Evolutionary conservation across 169 alveolate species (phyloP).

Genomic region (Haemoproteus tartakovskyi): DNA sequence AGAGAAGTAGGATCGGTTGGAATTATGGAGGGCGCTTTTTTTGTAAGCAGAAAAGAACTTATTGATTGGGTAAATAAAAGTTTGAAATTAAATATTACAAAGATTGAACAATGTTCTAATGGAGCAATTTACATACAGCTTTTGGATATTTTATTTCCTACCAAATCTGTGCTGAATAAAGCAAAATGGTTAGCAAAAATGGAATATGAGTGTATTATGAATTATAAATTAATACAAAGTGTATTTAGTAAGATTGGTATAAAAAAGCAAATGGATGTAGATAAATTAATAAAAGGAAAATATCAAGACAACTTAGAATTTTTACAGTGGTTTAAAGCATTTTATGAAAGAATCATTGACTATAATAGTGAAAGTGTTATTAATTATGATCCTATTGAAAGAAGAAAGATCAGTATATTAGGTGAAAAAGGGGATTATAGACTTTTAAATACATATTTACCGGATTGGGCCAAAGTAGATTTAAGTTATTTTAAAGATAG

Average conservation of each 20-base stretch:
- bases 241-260: constrained; percentile 90
- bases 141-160: constrained; percentile 90
- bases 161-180: constrained; percentile 79
- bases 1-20: constrained; percentile 67
- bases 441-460: constrained; percentile 32
- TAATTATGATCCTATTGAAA: constrained; percentile 80
- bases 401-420: constrained; percentile 72
- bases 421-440: constrained; percentile 67
- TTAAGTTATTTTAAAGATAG: constrained; percentile 63
- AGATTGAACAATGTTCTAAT: constrained; percentile 93
- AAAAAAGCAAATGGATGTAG: constrained; percentile 90
- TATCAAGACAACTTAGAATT: constrained; percentile 95
- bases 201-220: constrained; percentile 92
- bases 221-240: constrained; percentile 92
- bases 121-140: constrained; percentile 95
- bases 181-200: constrained; percentile 95
- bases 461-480: constrained; percentile 66
- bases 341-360: constrained; percentile 84
- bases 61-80: constrained; percentile 87
- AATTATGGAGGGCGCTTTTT: constrained; percentile 88
- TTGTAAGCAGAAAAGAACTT: constrained; percentile 87
- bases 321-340: constrained; percentile 96
- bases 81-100: constrained; percentile 84
- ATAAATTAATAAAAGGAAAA: constrained; percentile 89
- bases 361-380: constrained; percentile 71